Evolutionary conservation across 78 protist genomes (phyloP).

Genomic region (Bodo saltans): DNA sequence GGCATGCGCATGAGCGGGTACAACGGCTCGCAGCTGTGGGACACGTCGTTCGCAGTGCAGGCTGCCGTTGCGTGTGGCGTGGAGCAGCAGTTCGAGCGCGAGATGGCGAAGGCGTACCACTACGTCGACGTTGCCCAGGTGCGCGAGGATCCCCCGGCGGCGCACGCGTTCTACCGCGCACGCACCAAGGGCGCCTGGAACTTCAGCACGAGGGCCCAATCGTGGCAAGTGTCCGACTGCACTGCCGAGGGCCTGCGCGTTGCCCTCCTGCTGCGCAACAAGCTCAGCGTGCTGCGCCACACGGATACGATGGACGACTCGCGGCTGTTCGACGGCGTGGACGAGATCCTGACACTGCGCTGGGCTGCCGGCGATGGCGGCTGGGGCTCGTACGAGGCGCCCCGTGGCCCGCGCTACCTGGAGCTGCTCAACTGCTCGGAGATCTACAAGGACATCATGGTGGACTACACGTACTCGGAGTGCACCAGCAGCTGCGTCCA

Average conservation of each 20-base stretch:
- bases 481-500: constrained; percentile 69
- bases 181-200: constrained; percentile 86
- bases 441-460: constrained; percentile 80
- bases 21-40: constrained; percentile 95
- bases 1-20: constrained; percentile 92
- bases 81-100: constrained; percentile 24
- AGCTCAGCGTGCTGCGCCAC: constrained; percentile 4
- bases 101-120: constrained; percentile 30
- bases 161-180: constrained; percentile 56
- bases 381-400: constrained; percentile 77
- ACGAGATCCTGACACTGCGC: constrained; percentile 72
- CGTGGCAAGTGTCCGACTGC: constrained; percentile 91
- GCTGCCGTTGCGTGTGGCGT: constrained; percentile 58
- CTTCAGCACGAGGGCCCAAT: constrained; percentile 82
- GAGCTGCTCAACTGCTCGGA: constrained; percentile 87
- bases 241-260: constrained; percentile 83
- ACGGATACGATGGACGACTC: constrained; percentile 26
- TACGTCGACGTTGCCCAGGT: constrained; percentile 82
- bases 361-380: constrained; percentile 72
- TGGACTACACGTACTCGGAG: constrained; percentile 85
- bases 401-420: constrained; percentile 53
- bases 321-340: constrained; percentile 70
- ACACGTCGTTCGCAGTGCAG: constrained; percentile 80
- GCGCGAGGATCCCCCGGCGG: constrained; percentile 21
- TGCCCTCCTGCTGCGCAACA: constrained; percentile 41